Percentiles rank a stretch among this genome's conserved stretches.
Evolutionary conservation across 2,329 filamentous ascomycete genomes (phyloP).

Genomic region (Byssothecium circinans): DNA sequence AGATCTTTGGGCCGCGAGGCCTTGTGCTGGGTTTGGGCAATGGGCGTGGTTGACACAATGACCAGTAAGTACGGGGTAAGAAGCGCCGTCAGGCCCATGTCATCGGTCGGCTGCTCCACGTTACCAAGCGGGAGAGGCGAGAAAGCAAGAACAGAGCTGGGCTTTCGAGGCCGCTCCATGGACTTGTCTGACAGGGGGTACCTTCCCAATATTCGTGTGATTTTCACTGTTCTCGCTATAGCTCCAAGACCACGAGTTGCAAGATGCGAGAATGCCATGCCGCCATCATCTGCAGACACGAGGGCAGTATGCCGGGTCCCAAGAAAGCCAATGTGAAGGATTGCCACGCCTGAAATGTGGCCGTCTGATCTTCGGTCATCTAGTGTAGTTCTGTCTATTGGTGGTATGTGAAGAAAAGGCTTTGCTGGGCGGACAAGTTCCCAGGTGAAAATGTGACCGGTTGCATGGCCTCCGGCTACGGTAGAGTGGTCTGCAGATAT

Average conservation of each 20-base stretch:
- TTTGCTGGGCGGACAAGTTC: constrained; percentile 79
- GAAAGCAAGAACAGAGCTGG: constrained; percentile 93
- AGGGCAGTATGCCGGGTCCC: constrained; percentile 91
- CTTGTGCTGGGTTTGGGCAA: constrained; percentile 96
- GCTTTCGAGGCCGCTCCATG: constrained; percentile 72
- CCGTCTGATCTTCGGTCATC: constrained; percentile 74
- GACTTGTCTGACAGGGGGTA: constrained; percentile 74
- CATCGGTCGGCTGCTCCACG: constrained; percentile 82
- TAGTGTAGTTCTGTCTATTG: constrained; percentile 67
- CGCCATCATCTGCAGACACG: constrained; percentile 89
- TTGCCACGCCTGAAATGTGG: constrained; percentile 73
- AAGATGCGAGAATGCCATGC: constrained; percentile 98
- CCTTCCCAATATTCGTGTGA: constrained; percentile 83
- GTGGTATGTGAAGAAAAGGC: constrained; percentile 85
- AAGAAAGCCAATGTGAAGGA: constrained; percentile 92
- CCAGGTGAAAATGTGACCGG: constrained; percentile 95
- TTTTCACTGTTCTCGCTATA: constrained; percentile 82
- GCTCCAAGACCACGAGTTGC: constrained; percentile 88
- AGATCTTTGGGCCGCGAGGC: constrained; percentile 88
- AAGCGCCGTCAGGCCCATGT: constrained; percentile 89
- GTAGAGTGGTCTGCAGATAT: constrained; percentile 94
- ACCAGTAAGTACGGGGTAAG: constrained; percentile 93
- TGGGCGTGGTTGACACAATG: constrained; percentile 93
- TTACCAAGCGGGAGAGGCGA: constrained; percentile 91
- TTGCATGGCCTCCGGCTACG: constrained; percentile 84